These are phyloP conservation scores for Cystobasidium slooffiae DNA, from an alignment of 1,284 basidiomycete genomes.

Conservation along the genomic window DNA sequence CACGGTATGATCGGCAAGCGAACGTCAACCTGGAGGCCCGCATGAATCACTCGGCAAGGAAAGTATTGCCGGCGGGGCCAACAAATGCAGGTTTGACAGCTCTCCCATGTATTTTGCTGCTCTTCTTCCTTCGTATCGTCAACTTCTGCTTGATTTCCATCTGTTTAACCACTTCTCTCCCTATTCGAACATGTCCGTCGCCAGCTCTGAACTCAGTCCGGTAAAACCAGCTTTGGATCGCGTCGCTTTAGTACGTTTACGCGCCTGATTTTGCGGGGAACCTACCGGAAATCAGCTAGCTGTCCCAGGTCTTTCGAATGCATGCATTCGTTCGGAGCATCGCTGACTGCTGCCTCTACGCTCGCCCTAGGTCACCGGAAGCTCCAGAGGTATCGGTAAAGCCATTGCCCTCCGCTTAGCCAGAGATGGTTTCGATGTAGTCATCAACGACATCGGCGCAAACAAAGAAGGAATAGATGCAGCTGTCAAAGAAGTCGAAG, in stretches of 20 bases:
- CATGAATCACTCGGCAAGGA: too few relatives aligned
- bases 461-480: constrained; percentile 30
- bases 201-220: constrained; percentile 32
- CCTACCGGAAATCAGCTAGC: neutral
- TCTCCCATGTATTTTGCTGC: neutral
- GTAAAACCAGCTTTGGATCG: constrained; percentile 25
- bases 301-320: neutral
- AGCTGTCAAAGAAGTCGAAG: constrained; percentile 41
- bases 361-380: constrained; percentile 62
- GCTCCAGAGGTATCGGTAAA: constrained; percentile 66
- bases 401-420: constrained; percentile 64
- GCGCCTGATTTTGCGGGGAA: constrained; percentile 5
- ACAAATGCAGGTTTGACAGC: too few relatives aligned
- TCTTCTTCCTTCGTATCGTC: neutral
- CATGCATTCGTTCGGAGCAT: neutral
- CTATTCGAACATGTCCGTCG: constrained; percentile 18
- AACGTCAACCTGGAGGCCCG: too few relatives aligned
- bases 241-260: constrained; percentile 24
- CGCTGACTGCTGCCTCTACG: neutral
- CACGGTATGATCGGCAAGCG: too few relatives aligned
- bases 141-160: neutral
- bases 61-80: too few relatives aligned
- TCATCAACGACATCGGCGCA: constrained; percentile 62
- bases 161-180: neutral
- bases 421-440: constrained; percentile 64